Evolutionary conservation across 2,329 filamentous ascomycete species (phyloP), one percentile per base, ranked within the genome.

Genomic region (Xylaria multiplex): DNA sequence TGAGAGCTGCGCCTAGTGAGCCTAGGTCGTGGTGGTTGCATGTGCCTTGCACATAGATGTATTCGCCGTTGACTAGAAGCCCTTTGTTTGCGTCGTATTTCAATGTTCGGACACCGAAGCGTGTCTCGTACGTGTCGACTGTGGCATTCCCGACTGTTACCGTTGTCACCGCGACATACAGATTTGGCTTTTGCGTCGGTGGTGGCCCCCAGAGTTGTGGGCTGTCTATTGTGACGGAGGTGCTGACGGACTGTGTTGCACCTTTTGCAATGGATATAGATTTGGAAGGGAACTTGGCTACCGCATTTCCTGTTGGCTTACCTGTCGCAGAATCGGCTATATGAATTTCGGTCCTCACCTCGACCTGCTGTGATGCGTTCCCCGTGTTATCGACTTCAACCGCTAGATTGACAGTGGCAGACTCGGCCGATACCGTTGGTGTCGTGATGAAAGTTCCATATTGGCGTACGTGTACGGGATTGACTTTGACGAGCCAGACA

Each of bases 21-120:
- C 84, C 84, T 0, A 83, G 78, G 66, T 86, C 84, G 67, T 85
- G 83, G 70, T 86, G 85, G 57, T 86, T 78, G 74, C 82, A 83
- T 0, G 80, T 78, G 11, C 85, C 84, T 49, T 83, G 80, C 14
- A 86, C 74, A 8, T 75, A 75, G 2, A 85, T 72, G 0, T 72
- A 70, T 66, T 83, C 70, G 2, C 80, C 82, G 70, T 86, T 87
- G 67, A 86, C 74, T 0, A 79, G 53, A 0, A 86, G 65, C 0
- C 84, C 84, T 22, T 79, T 72, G 49, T 81, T 72, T 0, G 76
- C 65, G 59, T 79, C 74, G 65, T 81, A 84, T 0, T 70, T 71
- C 2, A 86, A 16, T 0, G 78, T 70, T 3, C 84, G 82, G 58
- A 86, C 81, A 32, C 84, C 84, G 60, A 86, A 86, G 2, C 59